Evolutionary conservation across 2,329 filamentous ascomycete species (phyloP), one percentile per base, ranked within the genome.

Genomic region (Fusarium siculi): DNA sequence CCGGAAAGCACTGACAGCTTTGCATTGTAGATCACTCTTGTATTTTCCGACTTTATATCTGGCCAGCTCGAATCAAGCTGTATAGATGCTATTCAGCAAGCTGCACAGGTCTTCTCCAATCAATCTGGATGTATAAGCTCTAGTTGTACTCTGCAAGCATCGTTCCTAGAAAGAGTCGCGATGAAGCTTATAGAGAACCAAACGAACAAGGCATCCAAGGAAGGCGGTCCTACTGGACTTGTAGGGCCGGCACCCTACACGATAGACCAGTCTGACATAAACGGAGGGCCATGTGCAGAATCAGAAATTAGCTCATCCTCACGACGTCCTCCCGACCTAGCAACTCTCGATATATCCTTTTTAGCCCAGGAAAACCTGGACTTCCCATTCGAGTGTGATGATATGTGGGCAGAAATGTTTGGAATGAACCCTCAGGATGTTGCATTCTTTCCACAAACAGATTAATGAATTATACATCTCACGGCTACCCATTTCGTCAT

Each of bases 1-100:
- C 4, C 18, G 10, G 9, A 4, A 11, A 1, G 5, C 9, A 1
- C n/a, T 56, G n/a, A 56, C 18, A 43, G 0, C 7, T 2, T 1
- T 6, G 4, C 1, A n/a, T 23, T 21, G 5, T 12, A 47, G 54
- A 47, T 47, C 15, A 44, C 18, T 28, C 2, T 57, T 21, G 15
- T 21, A 18, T 44, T 57, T n/a, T 12, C 40, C 5, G 30, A 44
- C 1, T 44, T 47, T 1, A 34, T 57, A 16, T 47, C 30, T 23
- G n/a, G 18, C 2, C n/a, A 47, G 23, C 18, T 57, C 2, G 40
- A 36, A 12, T 36, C 54, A 18, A n/a, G 15, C 9, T 34, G 39
- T 12, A 57, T 36, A 11, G n/a, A 57, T 0, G 30, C 30, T 7
- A 36, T 47, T 1, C 40, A 57, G 32, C 25, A 36, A 5, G 40